phyloP scores from a whole-genome alignment of 768 basidiomycete species.

The Leccinum fibrillosum region DNA sequence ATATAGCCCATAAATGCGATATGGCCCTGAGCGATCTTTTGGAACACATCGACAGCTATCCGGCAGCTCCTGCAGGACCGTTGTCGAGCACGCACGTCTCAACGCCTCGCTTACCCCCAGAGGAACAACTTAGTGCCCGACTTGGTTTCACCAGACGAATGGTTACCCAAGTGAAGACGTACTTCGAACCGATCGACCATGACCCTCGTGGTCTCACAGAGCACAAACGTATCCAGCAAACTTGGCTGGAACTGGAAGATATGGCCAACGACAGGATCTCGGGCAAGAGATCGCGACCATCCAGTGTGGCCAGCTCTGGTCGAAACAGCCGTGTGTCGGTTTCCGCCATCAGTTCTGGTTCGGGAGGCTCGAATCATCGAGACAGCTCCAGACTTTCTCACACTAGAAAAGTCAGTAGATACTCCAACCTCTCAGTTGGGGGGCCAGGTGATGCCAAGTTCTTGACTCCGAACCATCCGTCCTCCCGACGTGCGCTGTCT shows the following conservation, averaged over 20 bases:
- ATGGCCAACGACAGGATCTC: conserved; percentile 71
- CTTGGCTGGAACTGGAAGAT: conserved; percentile 77
- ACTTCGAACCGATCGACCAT: conserved; percentile 42
- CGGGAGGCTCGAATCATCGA: conserved; percentile 17
- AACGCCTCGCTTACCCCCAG: conserved; percentile 45
- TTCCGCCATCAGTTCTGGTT: conserved; percentile 34
- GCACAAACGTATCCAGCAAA: conserved; percentile 65
- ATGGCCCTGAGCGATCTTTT: conserved; percentile 78
- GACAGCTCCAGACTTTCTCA: conserved; percentile 12
- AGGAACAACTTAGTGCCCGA: conserved; percentile 64
- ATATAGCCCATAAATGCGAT: conserved; percentile 57
- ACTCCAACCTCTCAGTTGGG: conserved; percentile 30
- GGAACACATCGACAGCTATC: conserved; percentile 84
- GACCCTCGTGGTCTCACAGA: conserved; percentile 64
- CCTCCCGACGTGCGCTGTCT: conserved; percentile 49
- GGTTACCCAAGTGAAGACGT: conserved; percentile 45
- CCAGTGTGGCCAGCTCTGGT: conserved; percentile 64
- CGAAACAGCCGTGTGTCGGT: conserved; percentile 55
- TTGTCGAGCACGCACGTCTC: conserved; percentile 50
- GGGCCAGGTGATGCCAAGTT: conserved; percentile 40
- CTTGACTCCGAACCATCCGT: conserved; percentile 42
- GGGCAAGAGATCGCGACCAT: conserved; percentile 61
- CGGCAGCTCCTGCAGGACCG: conserved; percentile 50
- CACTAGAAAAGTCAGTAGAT: conserved; percentile 26
- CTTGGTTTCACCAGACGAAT: conserved; percentile 57